These are phyloP conservation scores for Pleurotus cornucopiae DNA, from an alignment of 768 basidiomycete species.

Conservation along the genomic window DNA sequence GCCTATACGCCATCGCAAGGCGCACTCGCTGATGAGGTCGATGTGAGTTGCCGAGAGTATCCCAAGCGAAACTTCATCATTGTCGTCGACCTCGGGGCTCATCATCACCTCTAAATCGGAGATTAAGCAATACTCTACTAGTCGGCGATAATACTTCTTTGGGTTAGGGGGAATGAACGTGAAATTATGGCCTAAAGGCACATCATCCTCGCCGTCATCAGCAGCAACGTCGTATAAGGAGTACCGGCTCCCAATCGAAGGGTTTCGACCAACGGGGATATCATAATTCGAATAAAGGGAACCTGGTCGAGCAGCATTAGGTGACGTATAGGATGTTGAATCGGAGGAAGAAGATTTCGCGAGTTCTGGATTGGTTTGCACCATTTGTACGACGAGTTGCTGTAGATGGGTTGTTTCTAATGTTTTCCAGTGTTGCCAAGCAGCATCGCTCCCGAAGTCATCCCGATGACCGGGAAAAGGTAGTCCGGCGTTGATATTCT, in stretches of 20 bases:
- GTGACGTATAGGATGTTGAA: conserved; percentile 35
- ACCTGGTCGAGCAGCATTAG: conserved; percentile 43
- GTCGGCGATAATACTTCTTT: conserved; percentile 76
- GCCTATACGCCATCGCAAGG: conserved; percentile 84
- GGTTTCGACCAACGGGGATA: conserved; percentile 39
- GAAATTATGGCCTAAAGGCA: conserved; percentile 72
- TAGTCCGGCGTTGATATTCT: conserved; percentile 82
- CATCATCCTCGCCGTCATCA: conserved; percentile 55
- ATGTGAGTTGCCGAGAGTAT: conserved; percentile 80
- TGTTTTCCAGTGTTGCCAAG: conserved; percentile 81
- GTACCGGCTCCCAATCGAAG: conserved; percentile 64
- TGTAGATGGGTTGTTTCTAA: conserved; percentile 81
- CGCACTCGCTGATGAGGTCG: conserved; percentile 84
- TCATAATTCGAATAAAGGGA: conserved; percentile 49
- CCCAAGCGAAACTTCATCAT: conserved; percentile 91
- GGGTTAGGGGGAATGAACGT: conserved; percentile 91
- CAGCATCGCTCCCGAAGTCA: conserved; percentile 80
- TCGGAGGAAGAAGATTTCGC: conserved; percentile 74
- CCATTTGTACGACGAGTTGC: conserved; percentile 85
- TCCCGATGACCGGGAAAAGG: conserved; percentile 82
- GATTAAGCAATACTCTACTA: conserved; percentile 79
- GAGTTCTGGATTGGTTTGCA: conserved; percentile 80
- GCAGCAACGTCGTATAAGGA: conserved; percentile 45
- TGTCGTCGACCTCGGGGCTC: conserved; percentile 86
- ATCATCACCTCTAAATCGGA: conserved; percentile 88